Percentiles rank a stretch among this genome's conserved stretches.
phyloP scores from a whole-genome alignment of 768 basidiomycete genomes.

The Dioszegia crocea region DNA sequence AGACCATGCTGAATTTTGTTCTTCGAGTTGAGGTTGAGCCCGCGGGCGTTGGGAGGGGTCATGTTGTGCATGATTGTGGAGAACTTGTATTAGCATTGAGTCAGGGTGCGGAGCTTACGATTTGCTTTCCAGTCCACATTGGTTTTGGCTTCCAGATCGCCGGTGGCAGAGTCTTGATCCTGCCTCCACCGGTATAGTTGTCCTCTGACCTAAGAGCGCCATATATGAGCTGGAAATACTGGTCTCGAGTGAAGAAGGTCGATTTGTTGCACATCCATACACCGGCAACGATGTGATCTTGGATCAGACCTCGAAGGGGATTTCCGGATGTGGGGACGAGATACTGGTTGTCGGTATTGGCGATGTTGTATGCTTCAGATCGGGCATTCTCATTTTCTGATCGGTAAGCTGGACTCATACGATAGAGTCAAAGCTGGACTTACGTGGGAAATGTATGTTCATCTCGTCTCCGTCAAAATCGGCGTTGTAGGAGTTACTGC shows the following conservation, averaged over 20 bases:
- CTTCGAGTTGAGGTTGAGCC: constrained; percentile 77
- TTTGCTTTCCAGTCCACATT: constrained; percentile 97
- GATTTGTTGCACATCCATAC: constrained; percentile 99
- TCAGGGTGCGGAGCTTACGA: constrained; percentile 59
- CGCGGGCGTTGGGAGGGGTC: constrained; percentile 70
- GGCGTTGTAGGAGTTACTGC: constrained; percentile 91
- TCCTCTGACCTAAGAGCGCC: constrained; percentile 89
- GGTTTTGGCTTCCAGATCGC: constrained; percentile 85
- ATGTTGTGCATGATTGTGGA: constrained; percentile 91
- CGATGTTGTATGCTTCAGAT: constrained; percentile 87
- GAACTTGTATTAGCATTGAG: constrained; percentile 58
- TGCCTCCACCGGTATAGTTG: constrained; percentile 58
- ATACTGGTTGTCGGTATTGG: constrained; percentile 98
- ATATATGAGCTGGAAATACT: constrained; percentile 93
- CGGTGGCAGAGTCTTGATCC: constrained; percentile 78
- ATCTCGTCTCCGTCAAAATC: constrained; percentile 98
- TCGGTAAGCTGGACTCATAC: constrained; percentile 1
- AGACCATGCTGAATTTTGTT: constrained; percentile 83
- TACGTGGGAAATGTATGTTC: constrained; percentile 99
- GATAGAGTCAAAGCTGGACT: constrained; percentile 46
- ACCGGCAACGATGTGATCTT: constrained; percentile 97
- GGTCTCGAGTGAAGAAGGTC: constrained; percentile 88
- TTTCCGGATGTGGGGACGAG: constrained; percentile 98
- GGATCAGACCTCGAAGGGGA: constrained; percentile 93
- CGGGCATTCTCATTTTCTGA: constrained; percentile 90